phyloP scores from a whole-genome alignment of 2,329 filamentous ascomycete genomes.

The Chlorencoelia australis region DNA sequence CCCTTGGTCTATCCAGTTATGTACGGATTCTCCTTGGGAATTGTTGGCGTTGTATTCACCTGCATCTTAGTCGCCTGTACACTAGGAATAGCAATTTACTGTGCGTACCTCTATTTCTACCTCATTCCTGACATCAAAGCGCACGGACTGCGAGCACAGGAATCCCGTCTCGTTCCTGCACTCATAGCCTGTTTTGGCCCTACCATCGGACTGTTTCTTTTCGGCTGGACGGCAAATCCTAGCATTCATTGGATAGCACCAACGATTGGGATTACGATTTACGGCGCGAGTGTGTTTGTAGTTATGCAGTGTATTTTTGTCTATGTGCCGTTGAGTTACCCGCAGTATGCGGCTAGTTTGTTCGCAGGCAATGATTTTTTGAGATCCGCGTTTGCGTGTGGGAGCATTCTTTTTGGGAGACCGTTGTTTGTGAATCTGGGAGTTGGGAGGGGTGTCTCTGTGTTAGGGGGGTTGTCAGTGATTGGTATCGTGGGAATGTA shows the following conservation, averaged over 20 bases:
- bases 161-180: constrained; percentile 43
- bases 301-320: constrained; percentile 50
- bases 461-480: constrained; percentile 45
- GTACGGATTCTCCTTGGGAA: constrained; percentile 4
- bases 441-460: constrained; percentile 44
- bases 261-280: constrained; percentile 45
- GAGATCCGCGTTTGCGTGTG: constrained; percentile 36
- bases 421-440: constrained; percentile 31
- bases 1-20: constrained; percentile 2
- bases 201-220: constrained; percentile 48
- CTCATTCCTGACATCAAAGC: constrained; percentile 39
- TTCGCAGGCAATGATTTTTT: constrained; percentile 33
- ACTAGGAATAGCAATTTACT: constrained; percentile 2
- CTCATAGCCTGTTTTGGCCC: constrained; percentile 41
- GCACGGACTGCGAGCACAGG: constrained; percentile 40
- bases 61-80: constrained; percentile 1
- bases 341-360: constrained; percentile 38
- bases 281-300: constrained; percentile 40
- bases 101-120: constrained; percentile 27
- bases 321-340: constrained; percentile 38
- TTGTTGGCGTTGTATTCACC: constrained; percentile 1
- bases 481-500: constrained; percentile 45
- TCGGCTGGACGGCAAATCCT: constrained; percentile 43
- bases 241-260: constrained; percentile 44
- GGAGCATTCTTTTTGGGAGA: constrained; percentile 43